Evolutionary conservation across 2,329 filamentous ascomycete species (phyloP).

Genomic region (Fusarium duplospermum): DNA sequence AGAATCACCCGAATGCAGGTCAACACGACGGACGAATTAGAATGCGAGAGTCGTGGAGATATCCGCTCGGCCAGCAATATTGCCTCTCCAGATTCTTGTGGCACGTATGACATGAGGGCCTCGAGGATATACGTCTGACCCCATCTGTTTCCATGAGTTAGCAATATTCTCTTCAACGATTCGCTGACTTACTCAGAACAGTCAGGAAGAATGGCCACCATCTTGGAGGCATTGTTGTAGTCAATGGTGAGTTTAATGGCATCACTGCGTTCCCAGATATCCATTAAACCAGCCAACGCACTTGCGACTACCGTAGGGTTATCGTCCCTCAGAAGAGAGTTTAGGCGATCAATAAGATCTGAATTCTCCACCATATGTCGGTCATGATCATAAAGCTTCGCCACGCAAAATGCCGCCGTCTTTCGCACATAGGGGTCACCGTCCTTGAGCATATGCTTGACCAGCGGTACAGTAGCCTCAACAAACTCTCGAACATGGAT

Average conservation of each 20-base stretch:
- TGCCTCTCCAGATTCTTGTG: conserved; percentile 89
- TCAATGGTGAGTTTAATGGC: conserved; percentile 98
- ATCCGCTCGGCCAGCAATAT: conserved; percentile 92
- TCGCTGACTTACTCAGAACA: conserved; percentile 86
- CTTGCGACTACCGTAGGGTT: conserved; percentile 98
- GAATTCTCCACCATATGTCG: conserved; percentile 88
- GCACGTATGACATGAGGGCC: conserved; percentile 97
- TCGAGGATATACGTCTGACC: conserved; percentile 98
- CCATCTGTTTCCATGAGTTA: conserved; percentile 72
- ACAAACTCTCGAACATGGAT: conserved; percentile 97
- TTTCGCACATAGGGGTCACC: conserved; percentile 96
- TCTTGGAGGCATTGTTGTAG: conserved; percentile 96
- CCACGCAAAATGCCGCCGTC: conserved; percentile 94
- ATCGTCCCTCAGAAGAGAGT: conserved; percentile 90
- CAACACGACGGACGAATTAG: conserved; percentile 94
- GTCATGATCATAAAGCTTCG: conserved; percentile 98
- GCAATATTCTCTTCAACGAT: neutral
- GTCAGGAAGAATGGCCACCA: conserved; percentile 94
- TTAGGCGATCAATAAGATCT: conserved; percentile 91
- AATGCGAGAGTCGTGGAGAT: conserved; percentile 93
- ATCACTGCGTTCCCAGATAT: conserved; percentile 98
- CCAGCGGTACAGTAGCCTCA: conserved; percentile 85
- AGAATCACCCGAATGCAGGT: conserved; percentile 97
- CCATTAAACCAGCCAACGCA: conserved; percentile 89
- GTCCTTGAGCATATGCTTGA: conserved; percentile 87